phyloP scores from a whole-genome alignment of 257 asterid genomes.

The Rehmannia glutinosa region DNA sequence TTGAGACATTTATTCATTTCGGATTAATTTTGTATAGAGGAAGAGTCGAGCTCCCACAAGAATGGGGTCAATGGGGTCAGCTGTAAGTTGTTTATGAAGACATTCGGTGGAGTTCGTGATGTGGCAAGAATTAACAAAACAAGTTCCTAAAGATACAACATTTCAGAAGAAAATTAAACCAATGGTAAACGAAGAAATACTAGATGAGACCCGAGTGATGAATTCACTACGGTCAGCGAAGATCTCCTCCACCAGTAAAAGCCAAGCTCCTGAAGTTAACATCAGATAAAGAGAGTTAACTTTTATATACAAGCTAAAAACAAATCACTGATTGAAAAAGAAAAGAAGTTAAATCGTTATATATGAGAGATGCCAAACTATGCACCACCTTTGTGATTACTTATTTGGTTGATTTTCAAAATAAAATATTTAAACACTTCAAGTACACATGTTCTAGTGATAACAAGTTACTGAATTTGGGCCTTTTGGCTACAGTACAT shows the following conservation, averaged over 20 bases:
- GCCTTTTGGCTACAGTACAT: too few relatives aligned
- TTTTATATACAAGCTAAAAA: too few relatives aligned
- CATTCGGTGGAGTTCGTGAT: neutral
- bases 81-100: neutral
- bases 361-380: too few relatives aligned
- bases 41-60: neutral
- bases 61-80: neutral
- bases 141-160: constrained; percentile 13
- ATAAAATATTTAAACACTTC: too few relatives aligned
- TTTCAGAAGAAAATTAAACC: constrained; percentile 9
- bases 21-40: neutral
- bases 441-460: too few relatives aligned
- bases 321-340: too few relatives aligned
- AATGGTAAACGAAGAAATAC: constrained; percentile 12
- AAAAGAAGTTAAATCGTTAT: too few relatives aligned
- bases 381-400: too few relatives aligned
- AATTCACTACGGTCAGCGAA: constrained; percentile 30
- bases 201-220: constrained; percentile 12
- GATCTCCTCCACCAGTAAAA: constrained; percentile 38
- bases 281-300: constrained; percentile 15
- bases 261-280: constrained; percentile 40
- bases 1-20: neutral
- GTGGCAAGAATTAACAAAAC: too few relatives aligned
- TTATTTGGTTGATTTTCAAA: too few relatives aligned
- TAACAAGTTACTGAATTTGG: too few relatives aligned